Conservation (phyloP, 1,284 basidiomycete species). For the Cutaneotrichosporon arboriforme region DNA sequence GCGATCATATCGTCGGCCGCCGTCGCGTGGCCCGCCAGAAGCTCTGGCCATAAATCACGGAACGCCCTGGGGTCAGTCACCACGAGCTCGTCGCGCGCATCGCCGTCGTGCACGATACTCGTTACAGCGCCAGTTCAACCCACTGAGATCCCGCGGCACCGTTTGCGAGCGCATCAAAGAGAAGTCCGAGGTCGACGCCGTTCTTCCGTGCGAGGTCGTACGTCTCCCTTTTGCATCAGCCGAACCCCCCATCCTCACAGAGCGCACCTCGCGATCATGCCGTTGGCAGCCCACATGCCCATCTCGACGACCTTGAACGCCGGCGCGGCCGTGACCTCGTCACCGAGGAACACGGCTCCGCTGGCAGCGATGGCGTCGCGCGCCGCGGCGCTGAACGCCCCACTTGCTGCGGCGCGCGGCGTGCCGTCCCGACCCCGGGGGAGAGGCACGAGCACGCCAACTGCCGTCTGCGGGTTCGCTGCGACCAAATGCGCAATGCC, state of each 20-base stretch:
- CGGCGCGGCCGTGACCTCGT: not conserved
- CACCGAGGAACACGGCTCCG: conserved; percentile 1
- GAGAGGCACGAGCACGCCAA: conserved; percentile 7
- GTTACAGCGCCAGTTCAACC: not conserved
- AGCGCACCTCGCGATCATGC: conserved; percentile 3
- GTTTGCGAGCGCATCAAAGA: conserved; percentile 1
- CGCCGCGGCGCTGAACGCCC: not conserved
- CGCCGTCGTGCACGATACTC: not conserved
- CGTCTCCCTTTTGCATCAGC: conserved; percentile 5
- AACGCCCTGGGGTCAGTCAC: conserved; percentile 4
- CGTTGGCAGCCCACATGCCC: conserved; percentile 3
- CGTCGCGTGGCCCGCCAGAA: not conserved
- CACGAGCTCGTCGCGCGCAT: no score
- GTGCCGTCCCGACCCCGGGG: not conserved
- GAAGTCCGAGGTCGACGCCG: conserved; percentile 2
- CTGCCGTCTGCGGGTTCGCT: conserved; percentile 4
- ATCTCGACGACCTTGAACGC: conserved; percentile 4
- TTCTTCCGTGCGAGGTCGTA: conserved; percentile 3
- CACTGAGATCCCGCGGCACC: conserved; percentile 7
- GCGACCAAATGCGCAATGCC: not conserved
- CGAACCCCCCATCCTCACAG: no score
- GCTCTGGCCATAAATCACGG: not conserved
- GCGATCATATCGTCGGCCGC: not conserved
- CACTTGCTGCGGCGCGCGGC: conserved; percentile 1
- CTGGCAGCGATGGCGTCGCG: not conserved